Conservation (phyloP, 192 early-diverging fungal genomes). For the Backusella psychrophila region DNA sequence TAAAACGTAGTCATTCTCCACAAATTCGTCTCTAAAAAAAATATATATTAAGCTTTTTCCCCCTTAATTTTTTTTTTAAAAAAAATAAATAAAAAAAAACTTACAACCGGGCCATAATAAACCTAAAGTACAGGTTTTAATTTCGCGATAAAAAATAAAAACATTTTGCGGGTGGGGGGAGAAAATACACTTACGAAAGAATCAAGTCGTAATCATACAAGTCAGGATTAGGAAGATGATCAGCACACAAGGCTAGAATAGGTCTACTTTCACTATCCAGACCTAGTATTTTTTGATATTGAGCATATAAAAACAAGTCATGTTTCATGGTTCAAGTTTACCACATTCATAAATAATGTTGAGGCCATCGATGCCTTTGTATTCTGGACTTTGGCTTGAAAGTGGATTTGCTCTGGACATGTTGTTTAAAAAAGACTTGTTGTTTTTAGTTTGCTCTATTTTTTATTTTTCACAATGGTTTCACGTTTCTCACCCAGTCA, state of each 20-base stretch:
- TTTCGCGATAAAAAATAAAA: not conserved
- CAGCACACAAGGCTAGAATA: slow-evolving; percentile 80
- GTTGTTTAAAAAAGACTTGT: not conserved
- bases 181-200: slow-evolving; percentile 52
- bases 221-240: slow-evolving; percentile 84
- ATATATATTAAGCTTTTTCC: slow-evolving; percentile 39
- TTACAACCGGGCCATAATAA: slow-evolving; percentile 36
- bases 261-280: slow-evolving; percentile 83
- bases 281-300: slow-evolving; percentile 43
- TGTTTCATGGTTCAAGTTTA: not conserved
- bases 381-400: slow-evolving; percentile 48
- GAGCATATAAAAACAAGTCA: not conserved
- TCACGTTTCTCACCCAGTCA: not conserved
- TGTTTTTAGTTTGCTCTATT: not conserved
- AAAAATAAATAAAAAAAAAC: not conserved
- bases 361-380: slow-evolving; percentile 31
- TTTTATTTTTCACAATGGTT: not conserved
- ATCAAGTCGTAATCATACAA: slow-evolving; percentile 82
- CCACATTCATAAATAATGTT: slow-evolving; percentile 41
- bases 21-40: slow-evolving; percentile 69
- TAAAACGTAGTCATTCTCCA: slow-evolving; percentile 88
- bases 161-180: too few relatives aligned
- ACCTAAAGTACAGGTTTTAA: slow-evolving; percentile 1
- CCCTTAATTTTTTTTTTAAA: not conserved
- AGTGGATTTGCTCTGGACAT: slow-evolving; percentile 22